phyloP scores from a whole-genome alignment of 148 eudicot genomes.

The Rhododendron vialii region DNA sequence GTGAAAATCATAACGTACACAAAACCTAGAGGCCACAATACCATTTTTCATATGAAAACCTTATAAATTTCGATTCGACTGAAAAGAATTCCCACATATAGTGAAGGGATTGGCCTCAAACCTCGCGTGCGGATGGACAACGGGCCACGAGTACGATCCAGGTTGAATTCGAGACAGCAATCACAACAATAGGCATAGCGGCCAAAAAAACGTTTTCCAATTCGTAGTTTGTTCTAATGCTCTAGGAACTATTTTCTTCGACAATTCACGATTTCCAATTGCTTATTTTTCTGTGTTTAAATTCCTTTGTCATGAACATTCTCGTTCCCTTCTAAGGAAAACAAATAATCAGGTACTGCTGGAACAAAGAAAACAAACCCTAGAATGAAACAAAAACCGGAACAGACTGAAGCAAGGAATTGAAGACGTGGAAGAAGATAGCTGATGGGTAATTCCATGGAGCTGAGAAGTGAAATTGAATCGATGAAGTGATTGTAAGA shows the following conservation, averaged over 20 bases:
- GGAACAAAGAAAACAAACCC: not conserved
- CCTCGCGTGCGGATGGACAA: not conserved
- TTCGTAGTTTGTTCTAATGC: not conserved
- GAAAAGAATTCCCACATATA: not conserved
- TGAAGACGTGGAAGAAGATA: not conserved
- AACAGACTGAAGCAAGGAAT: not conserved
- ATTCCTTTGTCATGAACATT: not conserved
- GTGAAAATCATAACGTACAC: not conserved
- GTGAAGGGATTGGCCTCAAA: not conserved
- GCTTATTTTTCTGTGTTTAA: not conserved
- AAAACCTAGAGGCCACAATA: not conserved
- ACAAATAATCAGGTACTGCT: not conserved
- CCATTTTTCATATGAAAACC: not conserved
- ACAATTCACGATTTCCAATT: not conserved
- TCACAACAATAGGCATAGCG: not conserved
- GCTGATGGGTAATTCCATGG: not conserved
- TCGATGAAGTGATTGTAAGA: not conserved
- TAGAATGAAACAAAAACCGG: not conserved
- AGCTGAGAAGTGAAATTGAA: not conserved
- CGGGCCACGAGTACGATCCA: not conserved
- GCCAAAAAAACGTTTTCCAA: not conserved
- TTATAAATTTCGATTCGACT: not conserved
- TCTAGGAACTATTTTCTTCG: not conserved
- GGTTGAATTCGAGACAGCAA: not conserved
- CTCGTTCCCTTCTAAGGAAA: not conserved